Base-by-base conservation (phyloP, 2,329 filamentous ascomycete species). In the Talaromyces sp. region DNA sequence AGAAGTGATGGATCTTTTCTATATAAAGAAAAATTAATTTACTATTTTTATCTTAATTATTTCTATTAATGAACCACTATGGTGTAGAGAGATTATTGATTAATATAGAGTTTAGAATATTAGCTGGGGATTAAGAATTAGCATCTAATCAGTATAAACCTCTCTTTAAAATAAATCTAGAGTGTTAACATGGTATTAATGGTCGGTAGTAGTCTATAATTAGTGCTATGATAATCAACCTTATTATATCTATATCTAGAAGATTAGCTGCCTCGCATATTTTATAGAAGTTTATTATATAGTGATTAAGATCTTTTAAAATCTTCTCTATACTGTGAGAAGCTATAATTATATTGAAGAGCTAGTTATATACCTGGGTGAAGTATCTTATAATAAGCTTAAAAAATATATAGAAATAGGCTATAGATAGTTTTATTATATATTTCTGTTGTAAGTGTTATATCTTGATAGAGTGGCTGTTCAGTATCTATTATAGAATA, bases 161-260 rank as follows among this genome's bases (percentile, higher is more conserved):
- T 50, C 9, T 7, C 26, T 13, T 43, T 43, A 21, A 57, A 56
- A 51, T 26, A 50, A 43, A 29, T 31, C 31, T 21, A 32, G 35
- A 41, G 55, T 31, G 24, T 19, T 55, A 54, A 52, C 46, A 53
- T 24, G 52, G 46, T 43, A 66, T 68, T 17, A 55, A 17, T 2
- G 65, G 65, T 24, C 66, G 26, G 64, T 70, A 70, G 38, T 68
- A 55, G 51, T 70, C 64, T 53, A 69, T 66, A 0, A 68, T 58
- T 5, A 68, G 43, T 1, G 64, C 62, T 1, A 62, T 66, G 10
- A 57, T 54, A 24, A 65, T 65, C 26, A 51, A 63, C 17, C 26
- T 27, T 14, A 35, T 35, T 21, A 17, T 10, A 27, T 57, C 55
- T 14, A 21, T n/a, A 17, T 50, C 43, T 29, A 35, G 14, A 14